phyloP scores from a whole-genome alignment of 495 filamentous ascomycete species.

The Xylaria acuta region DNA sequence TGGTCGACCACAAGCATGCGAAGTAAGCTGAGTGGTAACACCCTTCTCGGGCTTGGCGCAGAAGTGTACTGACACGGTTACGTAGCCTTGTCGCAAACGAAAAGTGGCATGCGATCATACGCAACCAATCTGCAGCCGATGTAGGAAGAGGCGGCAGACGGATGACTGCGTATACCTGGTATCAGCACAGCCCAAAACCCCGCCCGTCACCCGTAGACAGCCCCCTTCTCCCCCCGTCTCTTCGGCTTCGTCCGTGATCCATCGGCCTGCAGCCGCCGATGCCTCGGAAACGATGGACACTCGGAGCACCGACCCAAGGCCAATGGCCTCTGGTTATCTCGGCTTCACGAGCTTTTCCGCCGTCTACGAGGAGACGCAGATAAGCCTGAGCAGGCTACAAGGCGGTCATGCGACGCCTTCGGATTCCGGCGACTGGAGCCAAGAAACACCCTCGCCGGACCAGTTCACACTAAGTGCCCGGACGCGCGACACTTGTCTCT shows the following conservation, averaged over 20 bases:
- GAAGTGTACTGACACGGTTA: conserved; percentile 18
- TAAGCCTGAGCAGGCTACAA: conserved; percentile 37
- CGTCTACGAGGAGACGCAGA: conserved; percentile 49
- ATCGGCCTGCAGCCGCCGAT: not conserved
- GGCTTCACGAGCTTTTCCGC: conserved; percentile 60
- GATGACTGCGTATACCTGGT: conserved; percentile 36
- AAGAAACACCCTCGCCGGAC: not conserved
- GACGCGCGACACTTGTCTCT: conserved; percentile 46
- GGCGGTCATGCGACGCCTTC: conserved; percentile 29
- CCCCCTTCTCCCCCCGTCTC: conserved; percentile 27
- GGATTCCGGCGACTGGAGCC: conserved; percentile 41
- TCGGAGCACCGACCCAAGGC: conserved; percentile 42
- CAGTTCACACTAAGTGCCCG: conserved; percentile 15
- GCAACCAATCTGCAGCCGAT: conserved; percentile 39
- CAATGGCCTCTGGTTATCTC: conserved; percentile 52
- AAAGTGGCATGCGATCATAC: conserved; percentile 44
- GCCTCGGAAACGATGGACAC: conserved; percentile 7
- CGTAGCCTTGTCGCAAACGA: conserved; percentile 42
- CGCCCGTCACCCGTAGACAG: conserved; percentile 23
- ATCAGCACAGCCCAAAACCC: conserved; percentile 15
- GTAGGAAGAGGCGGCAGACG: conserved; percentile 34
- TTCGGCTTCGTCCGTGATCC: not conserved
- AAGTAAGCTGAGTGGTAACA: conserved; percentile 30
- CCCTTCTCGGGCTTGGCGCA: not conserved
- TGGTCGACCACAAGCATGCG: conserved; percentile 38